Evolutionary conservation across 306 rosid genomes (phyloP).

Genomic region (Cucurbita argyrosperma): DNA sequence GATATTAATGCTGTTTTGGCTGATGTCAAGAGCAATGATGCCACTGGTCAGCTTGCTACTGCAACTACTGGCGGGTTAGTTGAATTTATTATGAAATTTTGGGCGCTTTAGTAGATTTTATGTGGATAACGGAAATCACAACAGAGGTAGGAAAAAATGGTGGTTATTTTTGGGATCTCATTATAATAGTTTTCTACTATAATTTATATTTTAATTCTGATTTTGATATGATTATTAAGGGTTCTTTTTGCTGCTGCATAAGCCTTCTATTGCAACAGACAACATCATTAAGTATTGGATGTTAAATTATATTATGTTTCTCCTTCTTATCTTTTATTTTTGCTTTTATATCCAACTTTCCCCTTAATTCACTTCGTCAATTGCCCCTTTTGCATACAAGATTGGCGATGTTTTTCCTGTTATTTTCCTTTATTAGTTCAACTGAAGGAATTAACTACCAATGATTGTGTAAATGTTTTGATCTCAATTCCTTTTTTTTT

Average conservation of each 20-base stretch:
- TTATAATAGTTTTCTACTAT: not conserved
- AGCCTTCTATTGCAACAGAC: not conserved
- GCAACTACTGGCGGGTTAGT: conserved; percentile 98
- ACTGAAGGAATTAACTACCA: not conserved
- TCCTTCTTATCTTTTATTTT: not conserved
- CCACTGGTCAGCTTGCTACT: conserved; percentile 93
- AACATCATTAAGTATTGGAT: not conserved
- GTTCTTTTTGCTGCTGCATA: not conserved
- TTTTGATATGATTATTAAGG: not conserved
- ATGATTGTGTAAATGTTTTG: too few species aligned
- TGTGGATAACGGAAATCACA: not conserved
- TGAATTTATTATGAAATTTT: conserved; percentile 2
- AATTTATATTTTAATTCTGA: not conserved
- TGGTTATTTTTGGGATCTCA: not conserved
- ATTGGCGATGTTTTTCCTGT: too few species aligned
- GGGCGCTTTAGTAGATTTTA: not conserved
- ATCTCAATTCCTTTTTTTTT: too few species aligned
- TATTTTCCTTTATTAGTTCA: too few species aligned
- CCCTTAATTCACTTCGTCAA: too few species aligned
- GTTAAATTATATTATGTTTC: not conserved
- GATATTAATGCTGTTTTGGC: conserved; percentile 53
- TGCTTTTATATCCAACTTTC: too few species aligned
- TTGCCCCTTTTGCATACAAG: too few species aligned
- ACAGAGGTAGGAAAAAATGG: not conserved
- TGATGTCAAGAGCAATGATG: conserved; percentile 81